Conservation (phyloP, 106 monocot species). For the Chionographis japonica region DNA sequence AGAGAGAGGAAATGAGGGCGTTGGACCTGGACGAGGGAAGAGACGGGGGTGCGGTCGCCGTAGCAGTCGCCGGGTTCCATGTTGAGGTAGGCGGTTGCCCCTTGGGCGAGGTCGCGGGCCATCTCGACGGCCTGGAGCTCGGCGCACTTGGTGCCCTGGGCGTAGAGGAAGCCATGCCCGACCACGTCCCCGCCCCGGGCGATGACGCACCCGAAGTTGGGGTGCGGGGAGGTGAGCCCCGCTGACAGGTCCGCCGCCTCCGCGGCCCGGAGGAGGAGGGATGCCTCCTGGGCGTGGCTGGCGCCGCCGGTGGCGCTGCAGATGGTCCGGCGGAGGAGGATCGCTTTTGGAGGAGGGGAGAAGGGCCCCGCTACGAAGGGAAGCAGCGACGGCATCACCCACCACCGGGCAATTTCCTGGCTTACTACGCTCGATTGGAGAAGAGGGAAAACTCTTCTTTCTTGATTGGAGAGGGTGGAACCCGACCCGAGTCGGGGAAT, state of each 20-base stretch:
- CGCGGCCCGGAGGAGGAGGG: conserved; percentile 55
- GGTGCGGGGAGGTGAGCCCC: conserved; percentile 77
- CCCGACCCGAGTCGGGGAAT: too few relatives aligned
- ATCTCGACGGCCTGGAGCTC: conserved; percentile 85
- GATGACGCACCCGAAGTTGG: conserved; percentile 90
- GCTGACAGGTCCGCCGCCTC: conserved; percentile 74
- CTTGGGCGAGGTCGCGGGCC: conserved; percentile 53
- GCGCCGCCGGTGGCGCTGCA: neutral
- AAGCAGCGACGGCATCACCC: neutral
- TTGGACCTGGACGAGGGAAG: conserved; percentile 65
- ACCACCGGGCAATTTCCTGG: too few relatives aligned
- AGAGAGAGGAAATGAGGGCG: too few relatives aligned
- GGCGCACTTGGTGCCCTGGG: conserved; percentile 92
- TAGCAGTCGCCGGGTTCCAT: conserved; percentile 92
- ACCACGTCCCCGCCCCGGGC: conserved; percentile 29
- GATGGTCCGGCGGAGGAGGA: neutral
- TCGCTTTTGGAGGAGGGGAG: neutral
- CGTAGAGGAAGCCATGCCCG: conserved; percentile 84
- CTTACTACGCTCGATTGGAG: too few relatives aligned
- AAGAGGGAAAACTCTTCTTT: too few relatives aligned
- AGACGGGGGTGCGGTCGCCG: conserved; percentile 70
- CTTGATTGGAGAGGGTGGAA: too few relatives aligned
- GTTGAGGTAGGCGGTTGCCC: conserved; percentile 80
- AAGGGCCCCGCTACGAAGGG: neutral
- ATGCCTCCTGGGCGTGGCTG: conserved; percentile 19